These are phyloP conservation scores for Penicillium coprophilum DNA, from an alignment of 495 filamentous ascomycete species.

Conservation along the genomic window DNA sequence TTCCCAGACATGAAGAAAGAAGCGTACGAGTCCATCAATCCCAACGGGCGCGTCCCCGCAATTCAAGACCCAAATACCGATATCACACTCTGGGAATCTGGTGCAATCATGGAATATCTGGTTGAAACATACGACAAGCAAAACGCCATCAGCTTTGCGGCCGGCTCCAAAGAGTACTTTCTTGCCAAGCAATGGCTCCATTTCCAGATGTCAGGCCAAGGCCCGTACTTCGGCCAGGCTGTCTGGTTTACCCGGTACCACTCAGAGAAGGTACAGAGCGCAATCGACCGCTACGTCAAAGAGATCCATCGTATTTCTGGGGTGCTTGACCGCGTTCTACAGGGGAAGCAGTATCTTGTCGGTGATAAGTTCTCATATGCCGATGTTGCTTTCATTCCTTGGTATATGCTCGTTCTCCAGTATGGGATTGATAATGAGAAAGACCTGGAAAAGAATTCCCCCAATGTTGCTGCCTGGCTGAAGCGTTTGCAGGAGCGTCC, in stretches of 20 bases:
- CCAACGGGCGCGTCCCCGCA: slow-evolving; percentile 65
- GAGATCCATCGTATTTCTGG: slow-evolving; percentile 60
- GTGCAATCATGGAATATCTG: slow-evolving; percentile 71
- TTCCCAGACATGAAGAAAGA: slow-evolving; percentile 57
- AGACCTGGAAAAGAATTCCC: slow-evolving; percentile 42
- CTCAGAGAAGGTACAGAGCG: slow-evolving; percentile 56
- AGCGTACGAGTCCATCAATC: slow-evolving; percentile 59
- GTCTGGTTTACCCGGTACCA: slow-evolving; percentile 57
- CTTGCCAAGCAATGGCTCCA: slow-evolving; percentile 63
- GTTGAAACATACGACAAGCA: slow-evolving; percentile 68
- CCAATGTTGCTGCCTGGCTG: slow-evolving; percentile 44
- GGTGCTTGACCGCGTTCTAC: slow-evolving; percentile 56
- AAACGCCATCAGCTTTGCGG: slow-evolving; percentile 55
- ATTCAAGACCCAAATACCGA: slow-evolving; percentile 69
- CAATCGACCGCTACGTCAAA: slow-evolving; percentile 57
- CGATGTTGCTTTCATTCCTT: slow-evolving; percentile 60
- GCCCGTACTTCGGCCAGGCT: slow-evolving; percentile 64
- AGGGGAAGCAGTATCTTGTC: slow-evolving; percentile 57
- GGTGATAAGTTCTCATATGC: slow-evolving; percentile 57
- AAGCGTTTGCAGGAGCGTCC: slow-evolving; percentile 41
- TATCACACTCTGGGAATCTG: slow-evolving; percentile 68
- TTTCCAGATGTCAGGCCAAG: slow-evolving; percentile 69
- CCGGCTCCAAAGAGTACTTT: slow-evolving; percentile 49
- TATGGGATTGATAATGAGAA: slow-evolving; percentile 33
- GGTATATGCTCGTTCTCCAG: slow-evolving; percentile 34